Evolutionary conservation across 2,329 filamentous ascomycete genomes (phyloP).

Genomic region (Blastomyces gilchristii): DNA sequence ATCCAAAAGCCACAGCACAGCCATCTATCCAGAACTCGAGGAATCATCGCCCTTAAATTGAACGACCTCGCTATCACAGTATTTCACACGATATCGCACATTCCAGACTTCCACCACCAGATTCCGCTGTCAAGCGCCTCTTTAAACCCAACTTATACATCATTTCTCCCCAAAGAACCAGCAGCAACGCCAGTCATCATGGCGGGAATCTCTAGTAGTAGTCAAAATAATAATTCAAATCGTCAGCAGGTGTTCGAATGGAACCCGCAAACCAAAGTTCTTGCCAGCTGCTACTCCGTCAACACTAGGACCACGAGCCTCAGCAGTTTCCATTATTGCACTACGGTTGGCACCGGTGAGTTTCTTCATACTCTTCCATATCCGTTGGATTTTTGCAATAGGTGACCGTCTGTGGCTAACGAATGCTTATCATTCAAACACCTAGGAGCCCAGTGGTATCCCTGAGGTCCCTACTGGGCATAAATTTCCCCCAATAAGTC

Average conservation of each 20-base stretch:
- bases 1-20: background rate
- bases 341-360: slow-evolving; percentile 73
- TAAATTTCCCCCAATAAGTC: slow-evolving; percentile 76
- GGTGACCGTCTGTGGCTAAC: slow-evolving; percentile 6
- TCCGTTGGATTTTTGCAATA: background rate
- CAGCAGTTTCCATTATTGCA: slow-evolving; percentile 87
- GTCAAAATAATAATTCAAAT: slow-evolving; percentile 56
- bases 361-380: slow-evolving; percentile 12
- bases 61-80: background rate
- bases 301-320: slow-evolving; percentile 58
- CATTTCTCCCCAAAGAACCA: background rate
- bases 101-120: background rate
- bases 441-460: slow-evolving; percentile 78
- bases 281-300: slow-evolving; percentile 86
- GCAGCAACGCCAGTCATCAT: background rate
- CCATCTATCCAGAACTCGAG: background rate
- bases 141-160: background rate
- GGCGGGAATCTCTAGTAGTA: slow-evolving; percentile 42
- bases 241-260: slow-evolving; percentile 51
- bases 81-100: background rate
- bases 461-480: slow-evolving; percentile 85
- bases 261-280: slow-evolving; percentile 54
- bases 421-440: background rate
- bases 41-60: background rate
- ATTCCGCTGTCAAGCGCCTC: too few species aligned